Evolutionary conservation across 1,284 basidiomycete species (phyloP).

Genomic region (Inonotus hispidus): DNA sequence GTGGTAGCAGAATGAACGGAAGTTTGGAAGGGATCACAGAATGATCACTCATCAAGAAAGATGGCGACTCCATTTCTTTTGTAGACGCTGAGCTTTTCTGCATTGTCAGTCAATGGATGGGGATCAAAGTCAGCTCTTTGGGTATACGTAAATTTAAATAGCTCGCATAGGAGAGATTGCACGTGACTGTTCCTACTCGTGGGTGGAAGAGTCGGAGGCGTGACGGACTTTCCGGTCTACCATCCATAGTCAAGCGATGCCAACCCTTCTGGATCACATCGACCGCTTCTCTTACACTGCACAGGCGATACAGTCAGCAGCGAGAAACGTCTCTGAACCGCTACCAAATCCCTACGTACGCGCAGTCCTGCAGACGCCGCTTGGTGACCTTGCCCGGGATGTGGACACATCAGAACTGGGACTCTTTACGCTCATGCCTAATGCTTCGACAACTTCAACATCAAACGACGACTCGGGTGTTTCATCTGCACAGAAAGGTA

Average conservation of each 20-base stretch:
- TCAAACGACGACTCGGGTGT: conserved; percentile 54
- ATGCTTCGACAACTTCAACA: conserved; percentile 45
- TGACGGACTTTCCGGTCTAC: no score
- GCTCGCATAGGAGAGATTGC: no score
- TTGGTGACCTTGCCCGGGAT: conserved; percentile 65
- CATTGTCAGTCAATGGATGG: no score
- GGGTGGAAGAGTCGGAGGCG: no score
- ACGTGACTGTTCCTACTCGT: no score
- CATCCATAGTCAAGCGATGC: not conserved
- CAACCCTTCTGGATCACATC: conserved; percentile 15
- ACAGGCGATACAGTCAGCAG: conserved; percentile 4
- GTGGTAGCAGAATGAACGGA: no score
- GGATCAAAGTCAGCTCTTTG: no score
- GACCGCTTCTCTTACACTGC: conserved; percentile 19
- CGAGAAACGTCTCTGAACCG: not conserved
- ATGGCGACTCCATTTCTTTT: no score
- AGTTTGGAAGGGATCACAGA: no score
- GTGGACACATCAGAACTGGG: conserved; percentile 62
- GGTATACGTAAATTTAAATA: no score
- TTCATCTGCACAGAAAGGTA: conserved; percentile 55
- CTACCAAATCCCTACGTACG: conserved; percentile 21
- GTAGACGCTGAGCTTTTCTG: no score
- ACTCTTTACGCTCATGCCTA: conserved; percentile 52
- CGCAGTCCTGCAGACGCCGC: conserved; percentile 54
- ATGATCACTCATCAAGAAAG: no score